phyloP scores from a whole-genome alignment of 257 asterid genomes.

The Solanum phureja region DNA sequence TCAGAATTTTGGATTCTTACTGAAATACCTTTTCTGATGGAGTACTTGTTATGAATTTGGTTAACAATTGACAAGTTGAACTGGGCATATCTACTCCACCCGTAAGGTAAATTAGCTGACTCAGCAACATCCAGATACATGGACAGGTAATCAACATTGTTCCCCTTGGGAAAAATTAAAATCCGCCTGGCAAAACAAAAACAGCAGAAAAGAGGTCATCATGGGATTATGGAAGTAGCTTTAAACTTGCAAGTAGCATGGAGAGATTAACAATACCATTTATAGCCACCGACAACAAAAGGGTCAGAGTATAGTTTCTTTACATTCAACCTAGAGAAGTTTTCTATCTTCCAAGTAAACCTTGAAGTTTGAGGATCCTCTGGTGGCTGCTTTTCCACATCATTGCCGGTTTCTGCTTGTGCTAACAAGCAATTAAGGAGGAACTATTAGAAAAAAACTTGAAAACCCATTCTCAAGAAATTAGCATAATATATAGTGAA shows the following conservation, averaged over 20 bases:
- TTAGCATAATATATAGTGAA: neutral
- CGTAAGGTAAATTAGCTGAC: conserved; percentile 28
- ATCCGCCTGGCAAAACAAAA: conserved; percentile 36
- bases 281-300: neutral
- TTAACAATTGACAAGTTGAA: conserved; percentile 41
- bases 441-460: neutral
- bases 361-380: conserved; percentile 4
- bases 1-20: neutral
- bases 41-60: conserved; percentile 34
- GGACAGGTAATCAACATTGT: conserved; percentile 30
- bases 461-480: neutral
- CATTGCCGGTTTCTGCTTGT: neutral
- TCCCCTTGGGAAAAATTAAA: conserved; percentile 43
- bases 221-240: neutral
- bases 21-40: conserved; percentile 38
- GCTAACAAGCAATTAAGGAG: neutral
- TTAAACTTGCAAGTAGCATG: neutral
- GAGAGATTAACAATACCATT: conserved; percentile 1
- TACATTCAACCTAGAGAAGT: conserved; percentile 2
- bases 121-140: conserved; percentile 51
- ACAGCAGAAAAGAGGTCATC: neutral
- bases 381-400: neutral
- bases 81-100: conserved; percentile 45
- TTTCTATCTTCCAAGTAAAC: conserved; percentile 9
- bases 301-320: conserved; percentile 4